These are phyloP conservation scores for Capsicum pubescens DNA, from an alignment of 257 asterid genomes.

Conservation along the genomic window DNA sequence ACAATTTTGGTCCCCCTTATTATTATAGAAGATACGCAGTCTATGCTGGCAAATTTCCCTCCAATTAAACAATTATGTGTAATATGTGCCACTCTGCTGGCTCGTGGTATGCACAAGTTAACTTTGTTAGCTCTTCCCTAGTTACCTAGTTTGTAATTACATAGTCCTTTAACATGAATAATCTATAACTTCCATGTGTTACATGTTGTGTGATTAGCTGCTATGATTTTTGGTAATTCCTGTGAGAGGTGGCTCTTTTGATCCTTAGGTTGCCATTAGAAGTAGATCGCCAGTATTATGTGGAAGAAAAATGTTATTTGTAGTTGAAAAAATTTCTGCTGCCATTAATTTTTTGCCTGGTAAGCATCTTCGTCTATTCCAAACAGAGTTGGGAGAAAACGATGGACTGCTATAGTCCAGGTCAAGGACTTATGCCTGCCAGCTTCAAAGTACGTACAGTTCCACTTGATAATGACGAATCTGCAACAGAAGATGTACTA, in stretches of 20 bases:
- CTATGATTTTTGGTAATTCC: not conserved
- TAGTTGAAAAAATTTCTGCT: not conserved
- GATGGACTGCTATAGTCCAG: constrained; percentile 94
- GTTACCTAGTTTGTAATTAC: not conserved
- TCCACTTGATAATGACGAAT: constrained; percentile 77
- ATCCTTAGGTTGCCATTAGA: not conserved
- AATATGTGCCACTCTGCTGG: not conserved
- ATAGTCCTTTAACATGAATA: not conserved
- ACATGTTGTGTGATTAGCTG: not conserved
- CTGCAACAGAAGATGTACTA: constrained; percentile 85
- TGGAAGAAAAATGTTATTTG: not conserved
- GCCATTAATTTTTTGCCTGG: not conserved
- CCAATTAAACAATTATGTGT: not conserved
- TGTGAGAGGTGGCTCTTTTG: not conserved
- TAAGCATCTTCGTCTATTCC: constrained; percentile 30
- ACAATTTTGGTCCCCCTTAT: not conserved
- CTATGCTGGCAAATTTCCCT: not conserved
- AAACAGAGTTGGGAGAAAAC: constrained; percentile 93
- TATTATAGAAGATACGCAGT: not conserved
- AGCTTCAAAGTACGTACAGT: constrained; percentile 89
- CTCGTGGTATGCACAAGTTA: not conserved
- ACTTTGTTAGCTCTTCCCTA: not conserved
- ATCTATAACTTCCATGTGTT: not conserved
- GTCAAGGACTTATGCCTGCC: constrained; percentile 96
- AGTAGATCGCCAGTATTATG: not conserved